Evolutionary conservation across 169 alveolate genomes (phyloP), one percentile per base, ranked within the genome.

Genomic region (Haemoproteus tartakovskyi): DNA sequence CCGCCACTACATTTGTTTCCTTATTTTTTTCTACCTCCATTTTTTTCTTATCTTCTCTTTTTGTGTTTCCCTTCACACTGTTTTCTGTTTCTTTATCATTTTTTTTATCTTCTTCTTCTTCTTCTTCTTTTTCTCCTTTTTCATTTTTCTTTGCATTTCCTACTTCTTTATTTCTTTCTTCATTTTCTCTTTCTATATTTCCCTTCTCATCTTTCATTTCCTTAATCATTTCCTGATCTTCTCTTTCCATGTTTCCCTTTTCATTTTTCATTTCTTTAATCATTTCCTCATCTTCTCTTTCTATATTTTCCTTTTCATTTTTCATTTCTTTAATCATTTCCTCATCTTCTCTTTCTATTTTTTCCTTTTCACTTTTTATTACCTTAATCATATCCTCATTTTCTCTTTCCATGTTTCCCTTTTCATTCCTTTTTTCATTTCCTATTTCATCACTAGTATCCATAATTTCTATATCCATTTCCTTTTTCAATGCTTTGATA

Each of bases 21-120:
- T 16, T 1, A 0, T 19, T 16, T 19, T 48, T 14, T 21, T 48
- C 26, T 18, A 19, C 8, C 5, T 9, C 38, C 38, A 4, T 26
- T 61, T 45, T 50, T 16, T 61, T 33, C 12, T 29, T 11, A 43
- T 61, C 30, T 4, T 36, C 60, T 48, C 45, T 9, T 33, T 6
- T 9, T 6, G 14, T 33, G 5, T 33, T 9, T 9, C 9, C 43
- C 9, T 33, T 9, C 9, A 33, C 43, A 33, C 43, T 33, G 5
- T 33, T 9, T 9, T 48, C 33, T 21, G 21, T 21, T 22, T 22
- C 8, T 6, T 4, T 26, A 36, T 11, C 19, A 27, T 45, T 60
- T 16, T 61, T 33, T 33, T 19, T 4, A 29, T 43, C 18, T 12
- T 36, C 60, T 33, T 41, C 33, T 21, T 48, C 16, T 18, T 22